Base-by-base conservation (phyloP, 2,329 filamentous ascomycete genomes). In the Penicillium sp. region DNA sequence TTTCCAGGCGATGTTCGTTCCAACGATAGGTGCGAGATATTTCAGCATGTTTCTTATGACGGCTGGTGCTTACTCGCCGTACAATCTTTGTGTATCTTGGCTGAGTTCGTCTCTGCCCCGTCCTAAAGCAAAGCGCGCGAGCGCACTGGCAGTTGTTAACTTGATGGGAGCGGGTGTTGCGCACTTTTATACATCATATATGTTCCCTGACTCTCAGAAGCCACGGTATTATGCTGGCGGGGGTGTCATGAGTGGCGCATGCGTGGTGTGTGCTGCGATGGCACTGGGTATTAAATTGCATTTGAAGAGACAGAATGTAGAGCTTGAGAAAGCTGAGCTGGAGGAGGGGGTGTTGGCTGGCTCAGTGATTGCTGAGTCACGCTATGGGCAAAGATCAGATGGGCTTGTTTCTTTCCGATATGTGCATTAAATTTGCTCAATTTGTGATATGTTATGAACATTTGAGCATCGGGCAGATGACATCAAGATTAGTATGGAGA, bases 81-180 rank as follows among this genome's bases (percentile, higher is more conserved):
- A 60, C 21, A 61, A 61, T 11, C 58, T 61, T 8, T 61, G 58
- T 19, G 58, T 61, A 2, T 61, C 56, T 8, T 61, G 58, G 58
- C 33, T 61, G 29, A 66, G 64, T 46, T 60, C 64, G 1, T 66
- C 65, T 4, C 58, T 68, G 3, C 64, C 66, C 0, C 65, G 65
- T 3, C 66, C 66, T 1, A 59, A 63, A 6, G 56, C 66, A 9
- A 67, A 67, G 37, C 63, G 63, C 2, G 65, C 66, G 1, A 63
- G 61, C 16, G 58, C 63, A 1, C 33, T 68, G 13, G 67, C 66
- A 8, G 62, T 69, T 33, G 56, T 67, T 46, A 69, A 70, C 35
- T 56, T 70, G 21, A 69, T 69, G 61, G 69, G 58, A 7, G 58
- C 58, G 21, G 55, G 55, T 11, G 58, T 60, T 13, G 58, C 58